Evolutionary conservation across 1,139 yeast species (phyloP).

Genomic region (Debaryomycetaceae sp.): DNA sequence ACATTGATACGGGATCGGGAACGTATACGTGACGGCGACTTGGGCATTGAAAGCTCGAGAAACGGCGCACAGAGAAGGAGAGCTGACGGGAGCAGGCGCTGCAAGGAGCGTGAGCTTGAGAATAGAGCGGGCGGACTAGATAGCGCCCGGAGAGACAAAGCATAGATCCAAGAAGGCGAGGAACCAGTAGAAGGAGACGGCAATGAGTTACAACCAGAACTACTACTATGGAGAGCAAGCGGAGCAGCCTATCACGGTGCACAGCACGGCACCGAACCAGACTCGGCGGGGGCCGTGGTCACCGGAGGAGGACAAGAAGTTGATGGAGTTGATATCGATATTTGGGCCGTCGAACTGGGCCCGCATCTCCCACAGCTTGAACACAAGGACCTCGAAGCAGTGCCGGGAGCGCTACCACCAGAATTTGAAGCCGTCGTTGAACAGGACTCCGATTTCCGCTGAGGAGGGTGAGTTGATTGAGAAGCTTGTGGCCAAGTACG

Average conservation of each 20-base stretch:
- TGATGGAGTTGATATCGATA: constrained; percentile 63
- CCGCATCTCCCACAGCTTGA: constrained; percentile 67
- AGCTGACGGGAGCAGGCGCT: background rate
- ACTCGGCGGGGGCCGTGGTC: constrained; percentile 83
- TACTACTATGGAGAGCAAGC: background rate
- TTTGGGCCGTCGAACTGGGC: constrained; percentile 95
- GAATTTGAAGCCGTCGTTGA: constrained; percentile 79
- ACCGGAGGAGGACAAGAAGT: constrained; percentile 72
- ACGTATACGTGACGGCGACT: too few relatives aligned
- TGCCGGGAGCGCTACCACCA: constrained; percentile 92
- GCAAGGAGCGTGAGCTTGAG: background rate
- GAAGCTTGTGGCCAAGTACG: constrained; percentile 71
- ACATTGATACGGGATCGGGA: too few relatives aligned
- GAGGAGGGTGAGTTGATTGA: constrained; percentile 85
- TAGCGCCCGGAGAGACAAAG: background rate
- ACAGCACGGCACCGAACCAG: constrained; percentile 5
- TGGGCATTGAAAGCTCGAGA: too few relatives aligned
- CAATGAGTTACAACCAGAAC: background rate
- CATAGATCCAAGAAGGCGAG: background rate
- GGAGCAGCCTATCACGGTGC: constrained; percentile 5
- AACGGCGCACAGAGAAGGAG: background rate
- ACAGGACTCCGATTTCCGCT: constrained; percentile 75
- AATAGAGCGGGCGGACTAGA: background rate
- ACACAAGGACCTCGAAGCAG: constrained; percentile 85
- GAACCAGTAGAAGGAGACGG: background rate